These are phyloP conservation scores for Penicillium sp. DNA, from an alignment of 2,329 filamentous ascomycete species.

Conservation along the genomic window DNA sequence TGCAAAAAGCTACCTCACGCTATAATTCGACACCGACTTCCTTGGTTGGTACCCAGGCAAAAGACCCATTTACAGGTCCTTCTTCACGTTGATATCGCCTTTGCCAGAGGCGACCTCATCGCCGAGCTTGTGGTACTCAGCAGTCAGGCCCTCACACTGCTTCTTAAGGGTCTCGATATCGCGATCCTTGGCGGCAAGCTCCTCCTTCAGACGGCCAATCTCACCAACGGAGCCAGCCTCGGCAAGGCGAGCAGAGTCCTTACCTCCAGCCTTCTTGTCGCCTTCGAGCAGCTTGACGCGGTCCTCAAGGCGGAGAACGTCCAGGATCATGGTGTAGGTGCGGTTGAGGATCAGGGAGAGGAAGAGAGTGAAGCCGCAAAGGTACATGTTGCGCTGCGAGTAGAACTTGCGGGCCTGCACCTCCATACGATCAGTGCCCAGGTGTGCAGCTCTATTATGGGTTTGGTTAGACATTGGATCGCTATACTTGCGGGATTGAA, in stretches of 20 bases:
- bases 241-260: conserved; percentile 71
- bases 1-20: not conserved
- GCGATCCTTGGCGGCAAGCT: conserved; percentile 71
- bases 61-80: conserved; percentile 49
- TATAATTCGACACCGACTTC: not conserved
- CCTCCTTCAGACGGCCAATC: conserved; percentile 72
- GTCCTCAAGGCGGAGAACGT: conserved; percentile 88
- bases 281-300: conserved; percentile 82
- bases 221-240: conserved; percentile 72
- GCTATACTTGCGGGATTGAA: not conserved
- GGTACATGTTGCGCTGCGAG: conserved; percentile 99
- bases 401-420: conserved; percentile 99
- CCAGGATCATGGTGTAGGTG: conserved; percentile 96
- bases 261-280: conserved; percentile 58
- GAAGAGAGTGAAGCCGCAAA: conserved; percentile 98
- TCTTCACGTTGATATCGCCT: conserved; percentile 53
- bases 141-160: conserved; percentile 79
- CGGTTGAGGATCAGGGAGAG: conserved; percentile 96
- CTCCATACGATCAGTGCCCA: conserved; percentile 94
- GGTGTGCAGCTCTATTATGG: conserved; percentile 62
- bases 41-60: not conserved
- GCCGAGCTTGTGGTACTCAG: conserved; percentile 82
- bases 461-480: conserved; percentile 7
- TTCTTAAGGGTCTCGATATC: conserved; percentile 90
- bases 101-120: conserved; percentile 70